Evolutionary conservation across 2,329 filamentous ascomycete species (phyloP).

Genomic region (Fusarium agapanthi): DNA sequence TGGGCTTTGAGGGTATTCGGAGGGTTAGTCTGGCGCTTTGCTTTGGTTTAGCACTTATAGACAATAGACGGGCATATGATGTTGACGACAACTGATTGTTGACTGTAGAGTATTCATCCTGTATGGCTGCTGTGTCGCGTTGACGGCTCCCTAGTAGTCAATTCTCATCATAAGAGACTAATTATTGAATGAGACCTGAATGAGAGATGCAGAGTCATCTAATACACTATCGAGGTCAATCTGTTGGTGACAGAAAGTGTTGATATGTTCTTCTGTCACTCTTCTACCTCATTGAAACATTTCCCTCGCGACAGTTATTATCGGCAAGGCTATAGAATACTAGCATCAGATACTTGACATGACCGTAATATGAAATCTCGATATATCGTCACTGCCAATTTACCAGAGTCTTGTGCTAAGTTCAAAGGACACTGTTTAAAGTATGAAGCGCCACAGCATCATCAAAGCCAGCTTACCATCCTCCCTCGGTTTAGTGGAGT

Average conservation of each 20-base stretch:
- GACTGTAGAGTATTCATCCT: not conserved
- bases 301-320: not conserved
- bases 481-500: not conserved
- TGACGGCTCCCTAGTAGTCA: not conserved
- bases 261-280: not conserved
- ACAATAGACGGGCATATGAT: not conserved
- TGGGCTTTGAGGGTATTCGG: constrained; percentile 56
- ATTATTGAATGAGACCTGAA: accelerated
- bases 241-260: not conserved
- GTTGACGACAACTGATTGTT: not conserved
- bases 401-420: no score
- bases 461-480: not conserved
- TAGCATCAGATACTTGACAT: accelerated
- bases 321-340: not conserved
- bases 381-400: not conserved
- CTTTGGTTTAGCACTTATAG: not conserved
- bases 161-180: not conserved
- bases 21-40: not conserved
- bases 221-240: not conserved
- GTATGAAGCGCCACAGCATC: not conserved
- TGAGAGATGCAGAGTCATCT: not conserved
- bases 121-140: not conserved
- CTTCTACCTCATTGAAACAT: not conserved
- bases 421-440: not conserved
- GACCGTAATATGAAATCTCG: accelerated